phyloP scores from a whole-genome alignment of 1,139 yeast genomes.

The Kazachstania sp. region DNA sequence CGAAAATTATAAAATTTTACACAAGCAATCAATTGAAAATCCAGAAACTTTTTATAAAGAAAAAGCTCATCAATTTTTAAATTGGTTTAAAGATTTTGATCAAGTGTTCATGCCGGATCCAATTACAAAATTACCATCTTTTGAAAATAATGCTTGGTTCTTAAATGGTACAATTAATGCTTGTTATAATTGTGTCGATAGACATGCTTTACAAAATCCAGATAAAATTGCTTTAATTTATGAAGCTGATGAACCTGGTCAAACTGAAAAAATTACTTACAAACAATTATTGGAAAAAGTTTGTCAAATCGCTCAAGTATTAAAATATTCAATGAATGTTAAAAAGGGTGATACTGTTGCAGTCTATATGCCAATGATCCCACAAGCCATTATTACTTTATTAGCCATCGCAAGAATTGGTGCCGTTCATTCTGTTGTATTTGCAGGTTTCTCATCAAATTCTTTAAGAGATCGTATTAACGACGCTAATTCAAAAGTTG shows the following conservation, averaged over 20 bases:
- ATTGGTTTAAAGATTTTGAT: constrained; percentile 60
- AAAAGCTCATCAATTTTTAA: constrained; percentile 46
- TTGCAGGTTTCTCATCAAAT: constrained; percentile 75
- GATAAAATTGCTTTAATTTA: constrained; percentile 68
- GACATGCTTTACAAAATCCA: constrained; percentile 68
- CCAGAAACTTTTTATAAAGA: constrained; percentile 60
- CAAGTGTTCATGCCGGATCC: constrained; percentile 47
- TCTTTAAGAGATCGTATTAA: constrained; percentile 68
- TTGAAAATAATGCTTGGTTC: constrained; percentile 68
- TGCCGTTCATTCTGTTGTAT: constrained; percentile 75
- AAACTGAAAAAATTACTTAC: constrained; percentile 57
- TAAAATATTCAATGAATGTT: constrained; percentile 53
- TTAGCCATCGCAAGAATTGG: constrained; percentile 72
- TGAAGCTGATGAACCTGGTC: constrained; percentile 69
- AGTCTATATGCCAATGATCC: constrained; percentile 80
- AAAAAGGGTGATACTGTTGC: constrained; percentile 80
- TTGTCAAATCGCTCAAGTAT: constrained; percentile 60
- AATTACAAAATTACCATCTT: constrained; percentile 39
- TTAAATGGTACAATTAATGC: constrained; percentile 71
- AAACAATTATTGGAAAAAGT: constrained; percentile 66
- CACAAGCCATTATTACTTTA: constrained; percentile 66
- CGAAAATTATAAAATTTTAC: constrained; percentile 50
- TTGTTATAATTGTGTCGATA: constrained; percentile 67
- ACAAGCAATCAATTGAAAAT: constrained; percentile 58
- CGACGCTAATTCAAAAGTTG: constrained; percentile 66